Evolutionary conservation across 495 filamentous ascomycete species (phyloP).

Genomic region (Podospora pseudopauciseta): DNA sequence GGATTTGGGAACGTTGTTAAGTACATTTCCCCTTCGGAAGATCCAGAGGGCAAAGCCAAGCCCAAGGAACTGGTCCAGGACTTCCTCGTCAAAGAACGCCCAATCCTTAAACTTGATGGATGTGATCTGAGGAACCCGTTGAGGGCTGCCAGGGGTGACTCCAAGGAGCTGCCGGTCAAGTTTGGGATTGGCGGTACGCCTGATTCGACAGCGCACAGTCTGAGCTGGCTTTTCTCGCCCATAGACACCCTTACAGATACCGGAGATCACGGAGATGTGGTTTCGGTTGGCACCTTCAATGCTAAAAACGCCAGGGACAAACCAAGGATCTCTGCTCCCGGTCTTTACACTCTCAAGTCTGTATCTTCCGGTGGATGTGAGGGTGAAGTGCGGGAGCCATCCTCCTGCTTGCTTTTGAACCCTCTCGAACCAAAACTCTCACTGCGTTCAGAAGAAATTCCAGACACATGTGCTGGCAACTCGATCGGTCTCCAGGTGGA

Average conservation of each 20-base stretch:
- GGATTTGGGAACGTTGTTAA: conserved; percentile 81
- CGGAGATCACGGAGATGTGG: conserved; percentile 58
- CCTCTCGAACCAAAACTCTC: conserved; percentile 80
- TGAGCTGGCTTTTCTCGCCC: conserved; percentile 68
- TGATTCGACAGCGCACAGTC: conserved; percentile 51
- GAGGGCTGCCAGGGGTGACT: conserved; percentile 70
- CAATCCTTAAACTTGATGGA: conserved; percentile 61
- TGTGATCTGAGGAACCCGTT: conserved; percentile 79
- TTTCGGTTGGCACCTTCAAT: conserved; percentile 49
- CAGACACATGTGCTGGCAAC: conserved; percentile 90
- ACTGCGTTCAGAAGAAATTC: conserved; percentile 71
- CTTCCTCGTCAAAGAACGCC: conserved; percentile 84
- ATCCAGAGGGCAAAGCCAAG: conserved; percentile 58
- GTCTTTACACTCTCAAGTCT: conserved; percentile 77
- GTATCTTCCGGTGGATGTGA: conserved; percentile 75
- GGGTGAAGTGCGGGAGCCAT: conserved; percentile 87
- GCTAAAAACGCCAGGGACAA: conserved; percentile 49
- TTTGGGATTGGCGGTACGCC: conserved; percentile 60
- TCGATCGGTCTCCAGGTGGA: conserved; percentile 85
- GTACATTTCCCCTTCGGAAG: conserved; percentile 65
- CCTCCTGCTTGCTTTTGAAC: conserved; percentile 84
- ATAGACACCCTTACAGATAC: conserved; percentile 59
- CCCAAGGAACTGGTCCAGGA: conserved; percentile 63
- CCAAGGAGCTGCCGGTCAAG: conserved; percentile 65
- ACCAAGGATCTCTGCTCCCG: conserved; percentile 65